phyloP scores from a whole-genome alignment of 2,329 filamentous ascomycete species.

The Boeremia exigua region DNA sequence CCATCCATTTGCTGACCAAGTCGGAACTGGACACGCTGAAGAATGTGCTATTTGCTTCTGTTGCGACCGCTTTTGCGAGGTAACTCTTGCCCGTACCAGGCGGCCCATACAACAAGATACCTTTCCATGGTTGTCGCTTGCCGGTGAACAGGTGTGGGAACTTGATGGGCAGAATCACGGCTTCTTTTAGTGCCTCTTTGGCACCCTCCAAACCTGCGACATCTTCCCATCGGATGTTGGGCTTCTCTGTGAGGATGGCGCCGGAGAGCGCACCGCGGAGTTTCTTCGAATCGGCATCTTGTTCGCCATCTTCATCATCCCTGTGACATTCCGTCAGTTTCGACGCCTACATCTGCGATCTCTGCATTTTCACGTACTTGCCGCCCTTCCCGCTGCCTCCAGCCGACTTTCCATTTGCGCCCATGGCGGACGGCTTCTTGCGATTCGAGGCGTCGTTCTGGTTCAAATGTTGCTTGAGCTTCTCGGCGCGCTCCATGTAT shows the following conservation, averaged over 20 bases:
- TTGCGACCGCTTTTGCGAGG: conserved; percentile 94
- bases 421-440: conserved; percentile 74
- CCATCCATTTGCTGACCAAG: conserved; percentile 99
- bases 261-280: conserved; percentile 87
- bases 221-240: conserved; percentile 97
- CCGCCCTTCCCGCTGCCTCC: conserved; percentile 66
- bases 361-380: conserved; percentile 49
- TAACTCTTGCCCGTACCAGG: conserved; percentile 98
- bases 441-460: conserved; percentile 71
- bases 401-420: conserved; percentile 71
- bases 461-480: conserved; percentile 88
- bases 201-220: conserved; percentile 92
- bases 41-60: conserved; percentile 98
- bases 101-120: conserved; percentile 93
- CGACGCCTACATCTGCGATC: neutral
- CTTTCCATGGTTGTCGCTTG: conserved; percentile 97
- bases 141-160: conserved; percentile 96
- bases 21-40: conserved; percentile 98
- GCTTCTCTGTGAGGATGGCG: conserved; percentile 92
- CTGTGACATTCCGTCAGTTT: conserved; percentile 37
- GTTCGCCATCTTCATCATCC: conserved; percentile 61
- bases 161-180: conserved; percentile 96
- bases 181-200: conserved; percentile 97
- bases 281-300: conserved; percentile 94
- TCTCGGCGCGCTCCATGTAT: conserved; percentile 99